These are phyloP conservation scores for Epichloe bromicola DNA, from an alignment of 2,329 filamentous ascomycete genomes.

Conservation along the genomic window DNA sequence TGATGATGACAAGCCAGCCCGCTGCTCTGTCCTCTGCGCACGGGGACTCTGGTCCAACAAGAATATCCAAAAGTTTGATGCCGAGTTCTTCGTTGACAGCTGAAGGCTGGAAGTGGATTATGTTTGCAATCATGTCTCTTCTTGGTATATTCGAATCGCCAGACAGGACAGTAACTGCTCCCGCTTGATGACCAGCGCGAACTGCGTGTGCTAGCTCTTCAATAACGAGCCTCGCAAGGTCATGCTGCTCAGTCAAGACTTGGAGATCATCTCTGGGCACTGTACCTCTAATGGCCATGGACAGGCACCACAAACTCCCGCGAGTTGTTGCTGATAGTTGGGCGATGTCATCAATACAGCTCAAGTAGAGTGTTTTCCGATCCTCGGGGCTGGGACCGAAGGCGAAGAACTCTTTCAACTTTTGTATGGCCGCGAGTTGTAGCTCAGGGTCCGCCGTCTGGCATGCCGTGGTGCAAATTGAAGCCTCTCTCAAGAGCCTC, in stretches of 20 bases:
- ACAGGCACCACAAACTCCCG: constrained; percentile 59
- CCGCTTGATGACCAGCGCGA: constrained; percentile 15
- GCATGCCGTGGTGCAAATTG: constrained; percentile 38
- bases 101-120: constrained; percentile 48
- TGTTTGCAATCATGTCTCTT: constrained; percentile 41
- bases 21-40: constrained; percentile 47
- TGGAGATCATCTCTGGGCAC: constrained; percentile 42
- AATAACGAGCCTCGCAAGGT: constrained; percentile 47
- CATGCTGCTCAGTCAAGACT: constrained; percentile 45
- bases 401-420: constrained; percentile 47
- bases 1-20: constrained; percentile 56
- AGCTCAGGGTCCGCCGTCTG: constrained; percentile 47
- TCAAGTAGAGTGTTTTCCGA: constrained; percentile 48
- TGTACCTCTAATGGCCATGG: constrained; percentile 32
- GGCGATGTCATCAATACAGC: constrained; percentile 57
- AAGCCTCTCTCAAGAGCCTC: constrained; percentile 59
- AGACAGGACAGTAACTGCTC: constrained; percentile 31
- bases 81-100: constrained; percentile 51
- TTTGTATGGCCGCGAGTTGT: constrained; percentile 48
- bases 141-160: constrained; percentile 37
- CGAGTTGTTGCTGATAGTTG: constrained; percentile 49
- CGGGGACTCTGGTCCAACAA: constrained; percentile 53
- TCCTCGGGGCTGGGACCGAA: constrained; percentile 40
- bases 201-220: constrained; percentile 50
- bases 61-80: constrained; percentile 53